These are phyloP conservation scores for Eucalyptus dawsonii DNA, from an alignment of 345 rosid genomes.

Conservation along the genomic window DNA sequence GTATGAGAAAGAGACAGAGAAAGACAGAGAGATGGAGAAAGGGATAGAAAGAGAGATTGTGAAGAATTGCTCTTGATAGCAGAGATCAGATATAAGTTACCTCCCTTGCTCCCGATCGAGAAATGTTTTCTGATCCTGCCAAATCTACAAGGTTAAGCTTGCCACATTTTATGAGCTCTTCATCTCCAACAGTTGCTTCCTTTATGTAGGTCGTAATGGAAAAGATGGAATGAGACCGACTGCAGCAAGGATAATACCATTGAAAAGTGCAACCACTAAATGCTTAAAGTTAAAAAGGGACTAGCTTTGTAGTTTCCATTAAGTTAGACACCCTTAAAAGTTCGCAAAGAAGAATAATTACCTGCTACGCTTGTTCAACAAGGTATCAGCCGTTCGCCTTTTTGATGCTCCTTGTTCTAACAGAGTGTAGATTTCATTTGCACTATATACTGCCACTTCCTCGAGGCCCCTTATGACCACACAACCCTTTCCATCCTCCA, in stretches of 20 bases:
- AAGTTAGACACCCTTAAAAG: background rate
- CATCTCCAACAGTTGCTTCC: slow-evolving; percentile 80
- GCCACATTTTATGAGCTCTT: slow-evolving; percentile 87
- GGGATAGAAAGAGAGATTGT: background rate
- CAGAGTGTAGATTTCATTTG: slow-evolving; percentile 76
- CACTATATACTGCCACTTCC: slow-evolving; percentile 88
- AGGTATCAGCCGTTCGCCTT: slow-evolving; percentile 83
- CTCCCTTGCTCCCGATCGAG: slow-evolving; percentile 84
- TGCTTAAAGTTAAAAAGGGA: background rate
- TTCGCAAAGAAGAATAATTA: background rate
- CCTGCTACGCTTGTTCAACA: slow-evolving; percentile 90
- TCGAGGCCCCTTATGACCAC: slow-evolving; percentile 85
- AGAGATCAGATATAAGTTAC: slow-evolving; percentile 3
- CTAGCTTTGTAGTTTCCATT: background rate
- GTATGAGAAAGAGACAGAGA: background rate
- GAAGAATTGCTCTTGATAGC: background rate
- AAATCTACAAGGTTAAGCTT: slow-evolving; percentile 97
- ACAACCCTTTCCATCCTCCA: slow-evolving; percentile 94
- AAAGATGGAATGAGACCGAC: slow-evolving; percentile 94
- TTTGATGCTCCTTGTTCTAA: slow-evolving; percentile 75
- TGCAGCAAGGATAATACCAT: slow-evolving; percentile 7
- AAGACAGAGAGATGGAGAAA: background rate
- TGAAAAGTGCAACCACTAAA: background rate
- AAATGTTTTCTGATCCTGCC: slow-evolving; percentile 96
- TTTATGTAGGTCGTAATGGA: slow-evolving; percentile 69